Conservation (phyloP, 495 filamentous ascomycete genomes). For the Aspergillus conjunctus region DNA sequence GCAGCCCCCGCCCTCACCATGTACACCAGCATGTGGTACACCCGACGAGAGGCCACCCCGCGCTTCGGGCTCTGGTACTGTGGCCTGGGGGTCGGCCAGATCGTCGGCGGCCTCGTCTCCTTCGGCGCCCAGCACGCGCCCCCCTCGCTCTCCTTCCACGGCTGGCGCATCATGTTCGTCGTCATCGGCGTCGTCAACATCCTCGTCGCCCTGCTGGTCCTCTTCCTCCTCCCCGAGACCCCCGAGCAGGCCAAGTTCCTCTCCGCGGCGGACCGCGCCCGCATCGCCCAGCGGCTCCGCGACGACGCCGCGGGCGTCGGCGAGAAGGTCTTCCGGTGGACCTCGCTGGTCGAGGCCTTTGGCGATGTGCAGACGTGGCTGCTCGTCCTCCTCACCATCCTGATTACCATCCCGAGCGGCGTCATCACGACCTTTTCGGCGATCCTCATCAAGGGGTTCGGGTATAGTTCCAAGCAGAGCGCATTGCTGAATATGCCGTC, state of each 20-base stretch:
- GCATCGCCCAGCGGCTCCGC: constrained; percentile 31
- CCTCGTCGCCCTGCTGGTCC: constrained; percentile 50
- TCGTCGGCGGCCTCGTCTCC: constrained; percentile 61
- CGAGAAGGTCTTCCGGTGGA: constrained; percentile 40
- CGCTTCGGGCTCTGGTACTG: constrained; percentile 68
- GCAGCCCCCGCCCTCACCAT: constrained; percentile 54
- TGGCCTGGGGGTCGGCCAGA: constrained; percentile 64
- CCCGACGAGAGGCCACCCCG: constrained; percentile 60
- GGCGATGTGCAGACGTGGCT: constrained; percentile 45
- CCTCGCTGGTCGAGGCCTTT: constrained; percentile 41
- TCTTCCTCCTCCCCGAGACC: constrained; percentile 54
- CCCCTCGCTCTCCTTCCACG: constrained; percentile 36
- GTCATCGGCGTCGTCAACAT: constrained; percentile 61
- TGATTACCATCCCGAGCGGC: constrained; percentile 53
- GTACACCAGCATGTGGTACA: constrained; percentile 60
- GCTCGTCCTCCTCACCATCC: constrained; percentile 45
- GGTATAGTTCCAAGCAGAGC: constrained; percentile 42
- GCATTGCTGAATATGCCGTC: constrained; percentile 67
- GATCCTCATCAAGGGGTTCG: constrained; percentile 51
- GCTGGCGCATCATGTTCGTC: constrained; percentile 67
- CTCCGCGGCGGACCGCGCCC: constrained; percentile 48
- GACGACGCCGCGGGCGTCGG: constrained; percentile 58
- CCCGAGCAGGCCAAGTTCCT: constrained; percentile 57
- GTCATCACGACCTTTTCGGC: constrained; percentile 53
- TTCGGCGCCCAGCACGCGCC: constrained; percentile 62